Evolutionary conservation across 2,329 filamentous ascomycete genomes (phyloP), one percentile per base, ranked within the genome.

Genomic region (Kalmusia sp.): DNA sequence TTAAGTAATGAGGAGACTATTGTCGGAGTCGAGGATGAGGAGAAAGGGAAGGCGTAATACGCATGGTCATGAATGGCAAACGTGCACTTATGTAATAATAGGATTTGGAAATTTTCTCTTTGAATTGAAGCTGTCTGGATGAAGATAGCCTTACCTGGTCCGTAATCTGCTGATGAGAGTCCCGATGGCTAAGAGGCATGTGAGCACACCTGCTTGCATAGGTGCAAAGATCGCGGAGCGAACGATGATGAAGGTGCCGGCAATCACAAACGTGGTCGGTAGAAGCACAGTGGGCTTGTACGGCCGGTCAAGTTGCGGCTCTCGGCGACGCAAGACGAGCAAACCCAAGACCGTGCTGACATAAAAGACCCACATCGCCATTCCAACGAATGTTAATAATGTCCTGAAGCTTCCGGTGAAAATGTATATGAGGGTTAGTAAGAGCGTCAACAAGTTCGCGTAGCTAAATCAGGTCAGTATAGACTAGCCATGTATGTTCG

Each of bases 261-360:
- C 84, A 0, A 84, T 38, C 0, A 81, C 76, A 56, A 88, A 88
- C 0, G 80, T 63, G 0, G 79, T 46, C 0, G 85, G 85, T 8
- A 86, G 74, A 2, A 80, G 21, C 0, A 85, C 61, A 12, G 74
- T 69, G 0, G 84, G 81, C 65, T 81, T 82, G 61, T 87, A 88
- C 0, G 85, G 85, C 9, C 85, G 70, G 0, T 74, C 60, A 2
- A 88, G 73, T 0, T 72, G 67, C 0, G 85, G 85, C 64, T 87
- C 84, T 1, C 82, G 78, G 50, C 79, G 79, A 11, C 85, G 79
- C 37, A 88, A 69, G 14, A 87, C 71, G 8, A 87, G 74, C 1
- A 84, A 80, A 0, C 85, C 85, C 0, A 87, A 61, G 0, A 87
- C 84, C 0, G 85, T 84, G 25, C 87, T 76, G 62, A 87, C 85